These are phyloP conservation scores for Naganishia kalamii DNA, from an alignment of 768 basidiomycete genomes.

Conservation along the genomic window DNA sequence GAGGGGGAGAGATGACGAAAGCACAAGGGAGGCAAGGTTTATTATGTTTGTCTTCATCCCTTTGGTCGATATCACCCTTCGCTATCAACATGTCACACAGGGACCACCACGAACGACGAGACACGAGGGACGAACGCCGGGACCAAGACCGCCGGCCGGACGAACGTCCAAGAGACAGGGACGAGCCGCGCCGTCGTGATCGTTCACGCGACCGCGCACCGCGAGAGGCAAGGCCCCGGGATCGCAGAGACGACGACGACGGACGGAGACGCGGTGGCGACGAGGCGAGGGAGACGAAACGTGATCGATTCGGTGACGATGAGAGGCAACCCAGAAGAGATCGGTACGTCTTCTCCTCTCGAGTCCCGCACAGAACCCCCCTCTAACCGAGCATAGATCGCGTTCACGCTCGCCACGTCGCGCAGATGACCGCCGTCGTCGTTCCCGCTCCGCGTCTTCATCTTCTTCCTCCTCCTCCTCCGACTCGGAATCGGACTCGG, in stretches of 20 bases:
- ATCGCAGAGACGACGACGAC: background rate
- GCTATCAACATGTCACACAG: background rate
- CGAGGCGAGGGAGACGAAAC: constrained; percentile 1
- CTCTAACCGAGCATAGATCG: constrained; percentile 16
- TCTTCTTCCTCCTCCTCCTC: constrained; percentile 26
- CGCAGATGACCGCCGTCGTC: constrained; percentile 22
- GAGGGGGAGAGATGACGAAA: constrained; percentile 1
- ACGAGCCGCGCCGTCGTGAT: constrained; percentile 1
- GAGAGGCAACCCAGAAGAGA: too few relatives aligned
- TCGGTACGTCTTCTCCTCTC: background rate
- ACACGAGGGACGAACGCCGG: constrained; percentile 6
- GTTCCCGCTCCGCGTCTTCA: constrained; percentile 24
- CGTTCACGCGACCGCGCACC: background rate
- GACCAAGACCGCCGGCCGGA: too few relatives aligned
- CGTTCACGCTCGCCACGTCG: constrained; percentile 14
- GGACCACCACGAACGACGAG: background rate
- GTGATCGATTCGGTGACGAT: too few relatives aligned
- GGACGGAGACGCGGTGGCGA: background rate
- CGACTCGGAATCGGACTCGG: constrained; percentile 30
- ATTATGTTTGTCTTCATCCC: background rate
- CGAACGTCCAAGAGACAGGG: background rate
- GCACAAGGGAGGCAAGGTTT: background rate
- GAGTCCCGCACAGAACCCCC: background rate
- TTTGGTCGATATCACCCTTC: background rate
- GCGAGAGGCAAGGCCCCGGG: background rate